Conservation (phyloP, 129 eudicot species). For the Lactuca sativa region DNA sequence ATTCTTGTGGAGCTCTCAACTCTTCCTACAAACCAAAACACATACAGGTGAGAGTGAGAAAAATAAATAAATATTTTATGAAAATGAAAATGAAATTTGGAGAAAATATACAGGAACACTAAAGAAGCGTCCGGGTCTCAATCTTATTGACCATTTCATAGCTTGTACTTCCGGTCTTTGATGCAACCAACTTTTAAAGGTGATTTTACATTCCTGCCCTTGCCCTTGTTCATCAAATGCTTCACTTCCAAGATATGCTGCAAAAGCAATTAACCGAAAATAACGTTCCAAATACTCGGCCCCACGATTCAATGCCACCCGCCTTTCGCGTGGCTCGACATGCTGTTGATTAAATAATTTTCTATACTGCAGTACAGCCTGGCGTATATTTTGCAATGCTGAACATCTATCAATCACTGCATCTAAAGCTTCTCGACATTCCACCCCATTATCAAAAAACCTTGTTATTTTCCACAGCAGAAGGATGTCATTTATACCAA, state of each 20-base stretch:
- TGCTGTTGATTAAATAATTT: conserved; percentile 79
- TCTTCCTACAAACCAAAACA: conserved; percentile 67
- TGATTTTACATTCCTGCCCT: conserved; percentile 39
- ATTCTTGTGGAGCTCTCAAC: conserved; percentile 83
- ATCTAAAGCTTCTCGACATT: conserved; percentile 91
- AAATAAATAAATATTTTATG: background rate
- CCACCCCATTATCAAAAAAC: conserved; percentile 93
- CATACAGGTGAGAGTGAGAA: conserved; percentile 3
- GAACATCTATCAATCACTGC: conserved; percentile 93
- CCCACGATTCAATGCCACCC: conserved; percentile 93
- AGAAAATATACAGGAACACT: conserved; percentile 69
- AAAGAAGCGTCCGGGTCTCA: conserved; percentile 94
- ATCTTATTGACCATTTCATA: conserved; percentile 96
- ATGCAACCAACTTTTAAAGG: conserved; percentile 85
- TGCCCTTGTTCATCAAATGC: conserved; percentile 88
- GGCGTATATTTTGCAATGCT: conserved; percentile 91
- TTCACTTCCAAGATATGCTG: conserved; percentile 98
- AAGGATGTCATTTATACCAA: conserved; percentile 91
- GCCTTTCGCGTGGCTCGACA: conserved; percentile 89
- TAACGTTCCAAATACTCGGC: conserved; percentile 98
- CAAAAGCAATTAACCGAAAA: conserved; percentile 90
- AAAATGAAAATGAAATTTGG: background rate
- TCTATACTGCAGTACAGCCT: conserved; percentile 84
- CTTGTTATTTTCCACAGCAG: conserved; percentile 91
- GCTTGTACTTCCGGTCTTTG: conserved; percentile 95